Base-by-base conservation (phyloP, 108 stramenopile genomes). In the Cyclotella cryptica region DNA sequence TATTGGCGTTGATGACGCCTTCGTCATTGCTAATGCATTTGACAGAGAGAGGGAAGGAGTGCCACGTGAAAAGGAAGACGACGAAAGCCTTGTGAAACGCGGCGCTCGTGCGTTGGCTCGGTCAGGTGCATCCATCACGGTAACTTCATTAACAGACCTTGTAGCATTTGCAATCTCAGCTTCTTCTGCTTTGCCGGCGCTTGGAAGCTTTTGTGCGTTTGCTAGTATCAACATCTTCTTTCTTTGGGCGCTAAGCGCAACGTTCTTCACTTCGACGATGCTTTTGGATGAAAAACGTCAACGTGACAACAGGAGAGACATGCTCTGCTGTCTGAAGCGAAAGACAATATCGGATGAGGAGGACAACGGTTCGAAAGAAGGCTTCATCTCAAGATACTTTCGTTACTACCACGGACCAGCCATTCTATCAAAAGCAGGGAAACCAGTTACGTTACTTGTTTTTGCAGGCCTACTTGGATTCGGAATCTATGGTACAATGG, bases 1-100 rank as follows among this genome's bases (percentile, higher is more conserved):
- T 11, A 89, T 95, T 42, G 94, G 94, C 14, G 92, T 95, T 15
- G 94, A 95, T 79, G 94, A 95, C 74, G 79, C 79, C 17, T 95
- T 95, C 66, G 92, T 95, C 35, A 93, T 95, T 77, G 89, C 83
- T 74, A 89, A 89, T 70, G 87, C 89, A 0, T 86, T 89, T 51
- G 79, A 89, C 58, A 83, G 89, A n/a, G 89, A 89, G 49, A 85
- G 89, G 19, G 84, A 86, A 29, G 77, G 77, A 3, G 73, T 77
- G 0, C 62, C 87, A n/a, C 51, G 89, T 3, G 67, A 66, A 10
- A 30, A 59, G 11, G 89, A 89, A 71, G 69, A 74, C 63, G 84
- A 89, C 47, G 74, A 75, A 11, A 77, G 40, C 2, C 9, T 89
- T 9, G 73, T 74, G 1, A 74, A 78, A 29, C 82, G 89, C 3